These are phyloP conservation scores for Candida neerlandica DNA, from an alignment of 1,139 yeast species.

Conservation along the genomic window DNA sequence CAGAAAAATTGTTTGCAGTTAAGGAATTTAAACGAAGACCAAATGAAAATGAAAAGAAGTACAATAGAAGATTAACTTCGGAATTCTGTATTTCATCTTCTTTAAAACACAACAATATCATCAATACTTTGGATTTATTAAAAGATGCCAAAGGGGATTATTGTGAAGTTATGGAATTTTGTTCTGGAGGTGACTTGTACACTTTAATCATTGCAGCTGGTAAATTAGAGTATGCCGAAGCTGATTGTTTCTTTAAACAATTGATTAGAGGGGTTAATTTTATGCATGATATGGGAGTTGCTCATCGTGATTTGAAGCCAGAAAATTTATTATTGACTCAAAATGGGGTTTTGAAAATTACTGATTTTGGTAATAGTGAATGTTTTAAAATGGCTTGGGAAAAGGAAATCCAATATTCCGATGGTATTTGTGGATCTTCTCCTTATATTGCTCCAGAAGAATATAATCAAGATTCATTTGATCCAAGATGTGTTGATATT, in stretches of 20 bases:
- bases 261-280: slow-evolving; percentile 86
- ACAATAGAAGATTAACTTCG: slow-evolving; percentile 45
- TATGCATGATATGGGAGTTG: slow-evolving; percentile 97
- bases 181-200: slow-evolving; percentile 93
- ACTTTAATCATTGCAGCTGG: slow-evolving; percentile 84
- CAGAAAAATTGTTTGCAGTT: slow-evolving; percentile 47
- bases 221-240: slow-evolving; percentile 80
- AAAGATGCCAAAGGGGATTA: slow-evolving; percentile 92
- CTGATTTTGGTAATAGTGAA: slow-evolving; percentile 95
- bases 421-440: slow-evolving; percentile 84
- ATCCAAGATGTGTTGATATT: slow-evolving; percentile 88
- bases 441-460: slow-evolving; percentile 98
- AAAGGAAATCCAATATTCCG: slow-evolving; percentile 74
- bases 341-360: slow-evolving; percentile 79
- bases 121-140: slow-evolving; percentile 81
- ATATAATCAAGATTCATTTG: slow-evolving; percentile 72
- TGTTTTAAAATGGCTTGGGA: slow-evolving; percentile 99
- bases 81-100: slow-evolving; percentile 54
- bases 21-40: slow-evolving; percentile 48
- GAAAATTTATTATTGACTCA: slow-evolving; percentile 84
- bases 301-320: slow-evolving; percentile 94
- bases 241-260: slow-evolving; percentile 95
- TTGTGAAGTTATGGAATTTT: slow-evolving; percentile 96
- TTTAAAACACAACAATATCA: slow-evolving; percentile 57
- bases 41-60: slow-evolving; percentile 48